Percentiles rank a stretch among this genome's conserved stretches.
Conservation (phyloP, 345 rosid genomes). For the Mangifera indica region DNA sequence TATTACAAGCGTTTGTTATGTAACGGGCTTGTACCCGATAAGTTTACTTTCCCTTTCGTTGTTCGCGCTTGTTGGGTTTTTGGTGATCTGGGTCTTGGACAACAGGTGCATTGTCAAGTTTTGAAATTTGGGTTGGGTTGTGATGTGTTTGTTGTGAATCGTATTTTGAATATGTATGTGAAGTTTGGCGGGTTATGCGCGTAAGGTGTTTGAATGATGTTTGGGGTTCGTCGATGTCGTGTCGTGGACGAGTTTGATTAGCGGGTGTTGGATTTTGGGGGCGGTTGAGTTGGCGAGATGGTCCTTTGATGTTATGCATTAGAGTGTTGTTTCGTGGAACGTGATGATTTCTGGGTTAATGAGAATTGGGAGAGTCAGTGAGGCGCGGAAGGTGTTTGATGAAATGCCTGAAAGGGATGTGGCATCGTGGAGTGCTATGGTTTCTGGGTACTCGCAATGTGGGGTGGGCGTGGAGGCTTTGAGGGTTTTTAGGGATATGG, state of each 20-base stretch:
- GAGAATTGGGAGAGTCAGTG: slow-evolving; percentile 11
- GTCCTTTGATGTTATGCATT: slow-evolving; percentile 25
- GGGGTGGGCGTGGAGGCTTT: slow-evolving; percentile 26
- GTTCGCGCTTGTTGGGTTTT: slow-evolving; percentile 13
- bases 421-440: slow-evolving; percentile 36
- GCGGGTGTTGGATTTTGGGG: slow-evolving; percentile 18
- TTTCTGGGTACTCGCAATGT: slow-evolving; percentile 27
- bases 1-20: slow-evolving; percentile 12
- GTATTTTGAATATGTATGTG: slow-evolving; percentile 15
- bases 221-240: slow-evolving; percentile 12
- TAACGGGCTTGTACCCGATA: slow-evolving; percentile 17
- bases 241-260: slow-evolving; percentile 27
- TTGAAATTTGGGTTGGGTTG: slow-evolving; percentile 18
- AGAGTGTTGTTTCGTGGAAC: slow-evolving; percentile 38
- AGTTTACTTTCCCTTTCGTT: slow-evolving; percentile 24
- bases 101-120: slow-evolving; percentile 18
- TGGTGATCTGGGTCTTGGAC: not conserved
- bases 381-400: slow-evolving; percentile 32
- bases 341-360: slow-evolving; percentile 33
- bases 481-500: slow-evolving; percentile 24
- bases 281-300: slow-evolving; percentile 13
- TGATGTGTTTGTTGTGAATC: slow-evolving; percentile 13
- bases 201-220: slow-evolving; percentile 18
- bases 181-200: slow-evolving; percentile 8
- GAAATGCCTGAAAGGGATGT: slow-evolving; percentile 32